Percentiles rank a stretch among this genome's conserved stretches.
These are phyloP conservation scores for Colletotrichum sojae DNA, from an alignment of 2,329 filamentous ascomycete species.

Conservation along the genomic window DNA sequence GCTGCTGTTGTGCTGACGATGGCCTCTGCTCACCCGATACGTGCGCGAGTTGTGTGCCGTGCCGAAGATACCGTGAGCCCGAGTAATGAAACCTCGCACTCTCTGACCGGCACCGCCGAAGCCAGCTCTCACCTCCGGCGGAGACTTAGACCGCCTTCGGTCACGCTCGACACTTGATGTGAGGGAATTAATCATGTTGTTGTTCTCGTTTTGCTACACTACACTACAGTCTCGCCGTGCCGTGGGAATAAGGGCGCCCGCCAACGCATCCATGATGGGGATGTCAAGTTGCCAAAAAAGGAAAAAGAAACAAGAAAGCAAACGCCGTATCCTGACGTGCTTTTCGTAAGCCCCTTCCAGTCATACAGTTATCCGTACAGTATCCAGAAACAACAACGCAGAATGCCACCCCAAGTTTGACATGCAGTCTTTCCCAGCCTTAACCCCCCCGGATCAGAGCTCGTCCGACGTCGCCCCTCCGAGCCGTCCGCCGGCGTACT, in stretches of 20 bases:
- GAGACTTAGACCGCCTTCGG: not conserved
- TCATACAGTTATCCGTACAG: conserved; percentile 13
- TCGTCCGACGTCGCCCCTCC: conserved; percentile 36
- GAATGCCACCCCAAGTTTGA: not conserved
- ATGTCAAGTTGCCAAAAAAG: too few species aligned
- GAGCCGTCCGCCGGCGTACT: conserved; percentile 45
- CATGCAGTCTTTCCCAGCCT: not conserved
- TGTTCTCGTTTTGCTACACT: not conserved
- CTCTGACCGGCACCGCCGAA: conserved; percentile 5
- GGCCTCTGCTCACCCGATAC: not conserved
- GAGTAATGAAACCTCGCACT: conserved; percentile 21
- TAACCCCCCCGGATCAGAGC: conserved; percentile 11
- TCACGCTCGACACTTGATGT: not conserved
- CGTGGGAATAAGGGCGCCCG: too few species aligned
- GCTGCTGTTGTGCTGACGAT: conserved; percentile 1
- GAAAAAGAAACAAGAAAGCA: not conserved
- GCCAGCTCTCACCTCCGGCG: conserved; percentile 6
- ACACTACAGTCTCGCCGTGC: not conserved
- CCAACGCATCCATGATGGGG: too few species aligned
- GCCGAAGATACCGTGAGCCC: not conserved
- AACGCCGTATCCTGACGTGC: conserved; percentile 2
- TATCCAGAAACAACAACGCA: not conserved
- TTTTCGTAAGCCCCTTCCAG: not conserved
- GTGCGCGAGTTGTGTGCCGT: too few species aligned
- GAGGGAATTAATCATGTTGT: conserved; percentile 2